Conservation (phyloP, 495 filamentous ascomycete species). For the Lepraria neglecta region DNA sequence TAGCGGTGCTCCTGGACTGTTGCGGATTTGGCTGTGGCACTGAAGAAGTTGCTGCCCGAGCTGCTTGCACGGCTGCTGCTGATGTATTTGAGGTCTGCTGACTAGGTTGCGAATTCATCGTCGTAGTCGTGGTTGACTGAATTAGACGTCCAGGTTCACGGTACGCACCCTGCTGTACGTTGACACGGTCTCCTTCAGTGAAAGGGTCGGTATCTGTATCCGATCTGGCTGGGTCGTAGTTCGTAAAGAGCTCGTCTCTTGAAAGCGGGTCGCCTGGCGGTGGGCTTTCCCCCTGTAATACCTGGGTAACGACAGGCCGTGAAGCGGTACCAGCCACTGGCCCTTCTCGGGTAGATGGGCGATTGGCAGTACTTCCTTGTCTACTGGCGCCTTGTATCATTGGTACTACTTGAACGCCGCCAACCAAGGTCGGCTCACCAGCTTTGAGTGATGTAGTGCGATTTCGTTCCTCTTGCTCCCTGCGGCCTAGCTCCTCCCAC, state of each 20-base stretch:
- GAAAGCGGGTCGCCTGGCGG: too few species aligned
- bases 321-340: constrained; percentile 35
- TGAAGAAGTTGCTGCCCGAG: constrained; percentile 19
- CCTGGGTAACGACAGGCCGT: constrained; percentile 22
- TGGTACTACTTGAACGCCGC: constrained; percentile 93
- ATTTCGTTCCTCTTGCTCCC: constrained; percentile 94
- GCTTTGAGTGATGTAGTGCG: constrained; percentile 75
- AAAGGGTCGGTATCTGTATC: constrained; percentile 56
- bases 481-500: constrained; percentile 92
- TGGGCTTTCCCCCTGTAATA: constrained; percentile 24
- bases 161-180: constrained; percentile 26
- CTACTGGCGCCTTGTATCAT: constrained; percentile 75
- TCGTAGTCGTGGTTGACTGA: constrained; percentile 11
- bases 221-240: constrained; percentile 36
- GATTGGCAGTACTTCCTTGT: constrained; percentile 46
- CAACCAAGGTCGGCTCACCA: constrained; percentile 82
- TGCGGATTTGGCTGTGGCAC: constrained; percentile 19
- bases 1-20: constrained; percentile 4
- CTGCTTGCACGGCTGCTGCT: constrained; percentile 25
- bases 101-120: constrained; percentile 14
- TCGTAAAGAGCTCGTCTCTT: constrained; percentile 40
- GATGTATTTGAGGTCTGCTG: constrained; percentile 28
- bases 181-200: constrained; percentile 39
- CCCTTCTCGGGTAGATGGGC: constrained; percentile 44
- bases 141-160: constrained; percentile 29